Evolutionary conservation across 176 grass and related monocot species (phyloP).

Genomic region (Zea luxurians): DNA sequence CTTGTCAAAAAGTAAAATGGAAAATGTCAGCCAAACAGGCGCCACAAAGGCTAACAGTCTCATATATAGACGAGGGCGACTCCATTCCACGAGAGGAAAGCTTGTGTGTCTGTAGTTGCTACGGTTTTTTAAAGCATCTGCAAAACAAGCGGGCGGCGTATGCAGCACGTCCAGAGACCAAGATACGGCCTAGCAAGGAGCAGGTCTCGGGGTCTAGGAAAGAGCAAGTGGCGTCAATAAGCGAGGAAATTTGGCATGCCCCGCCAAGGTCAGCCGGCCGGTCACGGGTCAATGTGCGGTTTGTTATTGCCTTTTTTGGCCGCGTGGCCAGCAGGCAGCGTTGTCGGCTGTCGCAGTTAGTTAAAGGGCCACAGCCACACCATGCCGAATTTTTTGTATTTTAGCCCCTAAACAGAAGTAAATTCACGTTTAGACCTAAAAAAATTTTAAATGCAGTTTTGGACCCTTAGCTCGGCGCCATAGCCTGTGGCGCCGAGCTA

Average conservation of each 20-base stretch:
- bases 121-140: neutral
- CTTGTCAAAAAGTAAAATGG: no score
- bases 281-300: conserved; percentile 21
- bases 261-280: conserved; percentile 24
- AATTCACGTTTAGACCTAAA: no score
- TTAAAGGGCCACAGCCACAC: conserved; percentile 32
- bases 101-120: neutral
- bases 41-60: neutral
- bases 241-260: neutral
- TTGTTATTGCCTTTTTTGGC: neutral
- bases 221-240: conserved; percentile 9
- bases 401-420: no score
- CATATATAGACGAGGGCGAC: neutral
- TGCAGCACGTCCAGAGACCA: neutral
- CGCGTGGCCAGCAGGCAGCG: neutral
- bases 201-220: neutral
- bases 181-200: conserved; percentile 28
- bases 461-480: no score
- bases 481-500: no score
- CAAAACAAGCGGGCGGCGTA: neutral
- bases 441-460: no score
- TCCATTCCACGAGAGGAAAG: conserved; percentile 2
- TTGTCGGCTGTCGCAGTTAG: conserved; percentile 18
- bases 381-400: no score
- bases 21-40: neutral